Conservation (phyloP, 306 rosid species). For the Alnus rubra region DNA sequence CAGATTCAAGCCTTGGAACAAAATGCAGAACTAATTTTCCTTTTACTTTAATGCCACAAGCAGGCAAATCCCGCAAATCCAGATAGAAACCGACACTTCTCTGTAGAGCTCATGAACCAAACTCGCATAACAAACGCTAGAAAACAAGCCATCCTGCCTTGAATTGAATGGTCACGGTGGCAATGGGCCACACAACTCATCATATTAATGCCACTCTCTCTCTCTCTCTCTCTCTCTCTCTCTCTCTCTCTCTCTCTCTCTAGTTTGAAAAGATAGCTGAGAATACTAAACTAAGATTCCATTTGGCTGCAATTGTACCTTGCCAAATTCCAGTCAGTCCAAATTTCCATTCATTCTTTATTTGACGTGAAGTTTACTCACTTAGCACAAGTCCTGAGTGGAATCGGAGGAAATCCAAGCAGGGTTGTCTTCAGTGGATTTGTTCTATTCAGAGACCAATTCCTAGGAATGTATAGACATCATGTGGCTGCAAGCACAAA, state of each 20-base stretch:
- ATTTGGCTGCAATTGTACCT: background rate
- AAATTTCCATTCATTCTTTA: background rate
- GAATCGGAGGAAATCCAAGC: background rate
- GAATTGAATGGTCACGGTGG: background rate
- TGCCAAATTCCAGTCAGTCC: background rate
- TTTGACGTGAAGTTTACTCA: background rate
- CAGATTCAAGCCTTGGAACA: background rate
- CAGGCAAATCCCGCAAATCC: constrained; percentile 8
- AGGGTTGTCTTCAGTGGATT: background rate
- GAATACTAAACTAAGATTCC: constrained; percentile 2
- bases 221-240: background rate
- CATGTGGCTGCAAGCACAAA: background rate
- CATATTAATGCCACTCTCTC: background rate
- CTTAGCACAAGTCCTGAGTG: background rate
- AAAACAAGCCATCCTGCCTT: constrained; percentile 3
- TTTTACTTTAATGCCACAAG: background rate
- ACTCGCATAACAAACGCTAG: background rate
- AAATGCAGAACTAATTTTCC: background rate
- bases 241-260: background rate
- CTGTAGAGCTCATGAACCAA: background rate
- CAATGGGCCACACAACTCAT: constrained; percentile 4
- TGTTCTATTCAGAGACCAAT: background rate
- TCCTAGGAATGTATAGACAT: background rate
- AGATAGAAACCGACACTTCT: background rate
- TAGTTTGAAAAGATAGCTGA: background rate